Conservation (phyloP, 164 flowering plant genomes). For the Pachysandra terminalis region DNA sequence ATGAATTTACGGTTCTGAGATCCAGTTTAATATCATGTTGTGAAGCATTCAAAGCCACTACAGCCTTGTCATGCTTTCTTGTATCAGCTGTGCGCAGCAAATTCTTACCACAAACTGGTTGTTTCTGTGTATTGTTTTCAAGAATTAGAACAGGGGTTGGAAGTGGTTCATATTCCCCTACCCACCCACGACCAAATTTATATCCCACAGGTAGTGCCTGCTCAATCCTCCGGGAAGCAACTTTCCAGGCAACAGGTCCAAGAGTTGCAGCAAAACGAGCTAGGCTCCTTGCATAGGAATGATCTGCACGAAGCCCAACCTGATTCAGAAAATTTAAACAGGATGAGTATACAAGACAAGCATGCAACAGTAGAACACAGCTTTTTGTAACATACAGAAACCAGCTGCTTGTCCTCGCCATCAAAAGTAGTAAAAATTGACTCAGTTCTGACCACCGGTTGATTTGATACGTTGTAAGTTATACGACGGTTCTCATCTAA, state of each 20-base stretch:
- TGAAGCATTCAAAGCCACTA: conserved; percentile 3
- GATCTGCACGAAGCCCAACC: conserved; percentile 89
- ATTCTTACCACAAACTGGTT: conserved; percentile 23
- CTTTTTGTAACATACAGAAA: conserved; percentile 55
- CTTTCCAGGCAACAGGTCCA: conserved; percentile 88
- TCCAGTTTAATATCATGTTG: conserved; percentile 12
- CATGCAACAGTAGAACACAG: neutral
- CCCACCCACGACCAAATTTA: conserved; percentile 95
- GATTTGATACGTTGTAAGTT: conserved; percentile 52
- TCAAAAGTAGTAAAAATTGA: conserved; percentile 65
- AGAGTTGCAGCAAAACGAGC: conserved; percentile 93
- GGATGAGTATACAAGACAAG: conserved; percentile 10
- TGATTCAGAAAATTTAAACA: conserved; percentile 31
- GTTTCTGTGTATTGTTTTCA: conserved; percentile 35
- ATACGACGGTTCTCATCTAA: conserved; percentile 81
- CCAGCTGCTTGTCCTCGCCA: conserved; percentile 74
- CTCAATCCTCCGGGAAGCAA: conserved; percentile 77
- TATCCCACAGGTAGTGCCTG: conserved; percentile 63
- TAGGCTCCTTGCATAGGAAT: conserved; percentile 86
- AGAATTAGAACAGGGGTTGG: conserved; percentile 60
- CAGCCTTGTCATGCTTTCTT: conserved; percentile 24
- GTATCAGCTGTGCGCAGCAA: conserved; percentile 14
- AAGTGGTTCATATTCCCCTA: conserved; percentile 91
- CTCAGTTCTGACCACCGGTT: conserved; percentile 41
- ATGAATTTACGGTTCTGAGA: conserved; percentile 3